These are phyloP conservation scores for Phytophthora quininea DNA, from an alignment of 352 stramenopile species.

Conservation along the genomic window DNA sequence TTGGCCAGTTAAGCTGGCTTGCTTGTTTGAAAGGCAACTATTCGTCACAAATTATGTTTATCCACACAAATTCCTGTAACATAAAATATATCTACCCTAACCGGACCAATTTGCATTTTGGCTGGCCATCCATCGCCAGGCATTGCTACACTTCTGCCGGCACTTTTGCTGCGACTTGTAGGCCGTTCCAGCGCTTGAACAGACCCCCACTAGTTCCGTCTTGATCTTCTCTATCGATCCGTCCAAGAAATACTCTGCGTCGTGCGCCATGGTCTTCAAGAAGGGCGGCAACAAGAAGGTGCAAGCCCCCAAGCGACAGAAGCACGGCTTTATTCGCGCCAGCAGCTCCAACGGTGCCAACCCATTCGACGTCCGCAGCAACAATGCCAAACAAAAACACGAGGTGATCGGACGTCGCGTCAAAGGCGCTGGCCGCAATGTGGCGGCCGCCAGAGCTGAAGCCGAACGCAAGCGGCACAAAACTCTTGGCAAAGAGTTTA, in stretches of 20 bases:
- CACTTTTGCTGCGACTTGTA: not conserved
- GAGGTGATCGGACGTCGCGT: constrained; percentile 90
- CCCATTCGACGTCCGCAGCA: constrained; percentile 91
- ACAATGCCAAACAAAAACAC: constrained; percentile 86
- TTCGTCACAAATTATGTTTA: no score
- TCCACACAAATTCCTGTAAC: no score
- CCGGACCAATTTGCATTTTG: not conserved
- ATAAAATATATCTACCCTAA: no score
- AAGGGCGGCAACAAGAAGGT: constrained; percentile 55
- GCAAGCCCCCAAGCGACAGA: constrained; percentile 21
- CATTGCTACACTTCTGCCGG: not conserved
- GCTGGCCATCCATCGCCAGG: not conserved
- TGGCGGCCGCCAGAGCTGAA: constrained; percentile 80
- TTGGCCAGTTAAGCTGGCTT: no score
- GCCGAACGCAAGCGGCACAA: constrained; percentile 86
- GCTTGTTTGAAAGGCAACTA: no score
- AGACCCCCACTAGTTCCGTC: not conserved
- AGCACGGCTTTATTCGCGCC: constrained; percentile 22
- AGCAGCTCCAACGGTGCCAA: constrained; percentile 60
- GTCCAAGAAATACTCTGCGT: not conserved
- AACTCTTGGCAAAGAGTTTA: constrained; percentile 86
- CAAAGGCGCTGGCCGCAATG: constrained; percentile 90
- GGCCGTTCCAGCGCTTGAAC: not conserved
- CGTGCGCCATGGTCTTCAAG: constrained; percentile 44
- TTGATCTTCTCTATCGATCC: not conserved